Conservation (phyloP, 2,329 filamentous ascomycete genomes). For the Xylariaceae sp. region DNA sequence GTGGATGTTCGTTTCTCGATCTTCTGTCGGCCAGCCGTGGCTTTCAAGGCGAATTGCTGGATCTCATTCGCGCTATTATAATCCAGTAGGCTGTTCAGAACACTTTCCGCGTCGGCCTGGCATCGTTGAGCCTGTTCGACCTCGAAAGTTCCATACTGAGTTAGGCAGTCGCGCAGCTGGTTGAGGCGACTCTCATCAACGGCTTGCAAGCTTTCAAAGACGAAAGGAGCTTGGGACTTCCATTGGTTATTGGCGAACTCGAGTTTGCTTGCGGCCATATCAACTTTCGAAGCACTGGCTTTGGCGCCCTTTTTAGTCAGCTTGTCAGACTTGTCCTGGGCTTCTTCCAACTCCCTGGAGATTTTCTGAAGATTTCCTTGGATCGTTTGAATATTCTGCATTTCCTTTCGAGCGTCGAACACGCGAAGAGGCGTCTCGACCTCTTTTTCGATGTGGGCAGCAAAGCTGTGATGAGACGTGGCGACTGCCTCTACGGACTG, state of each 20-base stretch:
- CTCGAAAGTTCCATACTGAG: conserved; percentile 89
- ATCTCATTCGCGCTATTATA: conserved; percentile 86
- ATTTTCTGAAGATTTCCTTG: conserved; percentile 73
- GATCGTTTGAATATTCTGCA: conserved; percentile 74
- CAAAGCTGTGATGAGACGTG: conserved; percentile 74
- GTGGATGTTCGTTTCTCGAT: conserved; percentile 40
- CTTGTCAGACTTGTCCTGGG: conserved; percentile 82
- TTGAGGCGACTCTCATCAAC: conserved; percentile 86
- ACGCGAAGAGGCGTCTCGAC: conserved; percentile 78
- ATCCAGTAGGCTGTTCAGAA: conserved; percentile 76
- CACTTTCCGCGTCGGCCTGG: conserved; percentile 69
- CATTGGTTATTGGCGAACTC: conserved; percentile 79
- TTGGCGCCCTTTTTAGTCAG: conserved; percentile 72
- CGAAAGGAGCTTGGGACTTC: conserved; percentile 90
- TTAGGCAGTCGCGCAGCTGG: conserved; percentile 82
- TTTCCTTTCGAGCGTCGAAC: conserved; percentile 69
- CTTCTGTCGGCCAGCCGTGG: conserved; percentile 41
- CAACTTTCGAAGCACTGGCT: conserved; percentile 71
- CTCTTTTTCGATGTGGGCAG: conserved; percentile 78
- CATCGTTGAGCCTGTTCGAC: conserved; percentile 77
- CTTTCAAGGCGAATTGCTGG: conserved; percentile 56
- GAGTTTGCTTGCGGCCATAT: conserved; percentile 65
- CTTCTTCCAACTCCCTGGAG: conserved; percentile 78
- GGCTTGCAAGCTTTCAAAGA: conserved; percentile 88
- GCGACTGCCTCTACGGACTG: conserved; percentile 75